phyloP scores from a whole-genome alignment of 2,329 filamentous ascomycete species.

The Aspergillus luchuensis region DNA sequence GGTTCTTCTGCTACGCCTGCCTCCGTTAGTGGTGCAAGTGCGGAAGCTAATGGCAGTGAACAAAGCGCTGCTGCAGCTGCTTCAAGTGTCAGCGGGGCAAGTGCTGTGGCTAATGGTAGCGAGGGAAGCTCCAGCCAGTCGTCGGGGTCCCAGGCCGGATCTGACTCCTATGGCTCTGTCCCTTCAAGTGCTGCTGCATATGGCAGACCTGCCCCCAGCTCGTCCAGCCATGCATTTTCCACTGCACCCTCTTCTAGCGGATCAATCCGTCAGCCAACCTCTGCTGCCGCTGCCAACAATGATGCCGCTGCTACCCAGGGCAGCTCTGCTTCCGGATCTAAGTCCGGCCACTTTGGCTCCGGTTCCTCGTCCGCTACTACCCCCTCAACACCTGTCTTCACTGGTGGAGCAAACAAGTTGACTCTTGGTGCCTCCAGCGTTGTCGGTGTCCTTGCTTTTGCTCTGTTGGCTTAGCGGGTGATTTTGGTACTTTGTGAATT shows the following conservation, averaged over 20 bases:
- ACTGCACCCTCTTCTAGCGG: neutral
- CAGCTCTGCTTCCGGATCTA: constrained; percentile 2
- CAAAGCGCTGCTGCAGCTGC: neutral
- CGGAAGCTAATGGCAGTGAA: neutral
- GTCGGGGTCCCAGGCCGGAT: neutral
- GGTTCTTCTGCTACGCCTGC: neutral
- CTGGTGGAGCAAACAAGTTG: constrained; percentile 25
- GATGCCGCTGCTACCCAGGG: neutral
- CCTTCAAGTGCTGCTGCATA: neutral
- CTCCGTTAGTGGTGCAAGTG: neutral
- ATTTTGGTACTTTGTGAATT: neutral
- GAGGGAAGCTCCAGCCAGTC: neutral
- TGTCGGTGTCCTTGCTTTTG: constrained; percentile 20
- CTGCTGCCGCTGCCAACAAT: neutral
- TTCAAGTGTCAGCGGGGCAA: neutral
- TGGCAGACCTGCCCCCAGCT: neutral
- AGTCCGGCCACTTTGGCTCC: constrained; percentile 7
- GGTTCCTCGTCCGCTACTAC: constrained; percentile 17
- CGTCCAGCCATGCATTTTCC: neutral
- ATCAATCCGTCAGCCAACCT: neutral
- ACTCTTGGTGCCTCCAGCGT: constrained; percentile 20
- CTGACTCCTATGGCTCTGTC: neutral
- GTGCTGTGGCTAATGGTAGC: neutral
- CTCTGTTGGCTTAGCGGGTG: constrained; percentile 18
- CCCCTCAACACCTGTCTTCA: constrained; percentile 25